Conservation (phyloP, 306 rosid species). For the Echinosophora koreensis region DNA sequence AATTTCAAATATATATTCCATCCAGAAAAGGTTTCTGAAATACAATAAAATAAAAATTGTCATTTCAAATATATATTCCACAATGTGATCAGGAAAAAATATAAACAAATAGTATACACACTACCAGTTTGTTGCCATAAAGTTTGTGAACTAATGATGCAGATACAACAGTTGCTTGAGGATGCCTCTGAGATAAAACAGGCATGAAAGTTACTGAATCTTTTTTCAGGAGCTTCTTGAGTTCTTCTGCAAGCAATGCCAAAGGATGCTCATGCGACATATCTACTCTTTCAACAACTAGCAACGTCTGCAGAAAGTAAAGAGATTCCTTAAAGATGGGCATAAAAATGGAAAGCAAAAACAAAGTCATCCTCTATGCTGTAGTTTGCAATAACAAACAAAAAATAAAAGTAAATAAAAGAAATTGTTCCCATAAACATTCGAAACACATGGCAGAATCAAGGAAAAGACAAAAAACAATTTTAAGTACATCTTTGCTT, state of each 20-base stretch:
- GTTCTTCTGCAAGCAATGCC: slow-evolving; percentile 95
- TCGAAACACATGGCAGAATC: slow-evolving; percentile 25
- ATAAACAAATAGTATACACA: slow-evolving; percentile 33
- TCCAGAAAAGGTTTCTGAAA: slow-evolving; percentile 54
- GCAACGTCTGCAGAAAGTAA: slow-evolving; percentile 66
- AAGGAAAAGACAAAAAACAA: slow-evolving; percentile 32
- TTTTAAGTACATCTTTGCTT: slow-evolving; percentile 14
- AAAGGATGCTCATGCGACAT: slow-evolving; percentile 79
- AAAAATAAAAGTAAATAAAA: neutral
- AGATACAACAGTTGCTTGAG: slow-evolving; percentile 83
- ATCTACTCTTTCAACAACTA: slow-evolving; percentile 76
- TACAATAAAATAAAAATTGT: slow-evolving; percentile 32
- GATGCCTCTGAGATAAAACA: slow-evolving; percentile 88
- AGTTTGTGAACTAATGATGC: slow-evolving; percentile 92
- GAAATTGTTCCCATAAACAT: neutral
- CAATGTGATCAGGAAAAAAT: slow-evolving; percentile 22
- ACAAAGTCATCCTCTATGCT: slow-evolving; percentile 34
- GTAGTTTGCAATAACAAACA: slow-evolving; percentile 12
- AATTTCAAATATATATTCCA: too few species aligned
- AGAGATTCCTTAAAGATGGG: slow-evolving; percentile 37
- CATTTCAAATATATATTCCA: slow-evolving; percentile 44
- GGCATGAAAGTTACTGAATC: slow-evolving; percentile 85
- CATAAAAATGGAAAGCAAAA: slow-evolving; percentile 37
- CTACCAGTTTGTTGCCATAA: slow-evolving; percentile 94
- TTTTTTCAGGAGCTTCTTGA: slow-evolving; percentile 79